Percentiles rank a stretch among this genome's conserved stretches.
Evolutionary conservation across 441 rosid genomes (phyloP).

Genomic region (Erodium moschatum): DNA sequence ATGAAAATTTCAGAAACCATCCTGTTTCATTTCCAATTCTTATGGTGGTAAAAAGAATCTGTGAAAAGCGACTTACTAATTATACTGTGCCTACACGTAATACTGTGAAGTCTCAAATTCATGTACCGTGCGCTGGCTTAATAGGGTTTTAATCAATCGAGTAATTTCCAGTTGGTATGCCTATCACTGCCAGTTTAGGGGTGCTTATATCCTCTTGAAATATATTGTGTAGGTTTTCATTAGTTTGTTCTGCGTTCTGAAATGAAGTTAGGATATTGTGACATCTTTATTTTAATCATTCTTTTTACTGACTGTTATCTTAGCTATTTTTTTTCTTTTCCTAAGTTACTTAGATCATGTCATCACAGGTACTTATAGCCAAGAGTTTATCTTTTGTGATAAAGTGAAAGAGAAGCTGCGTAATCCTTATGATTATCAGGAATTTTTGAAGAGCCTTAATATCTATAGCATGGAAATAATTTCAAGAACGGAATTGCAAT

Average conservation of each 20-base stretch:
- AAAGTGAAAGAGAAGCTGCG: conserved; percentile 71
- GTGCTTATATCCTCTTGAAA: not conserved
- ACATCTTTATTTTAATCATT: not conserved
- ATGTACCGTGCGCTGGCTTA: not conserved
- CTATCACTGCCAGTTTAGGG: conserved; percentile 1
- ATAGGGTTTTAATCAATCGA: not conserved
- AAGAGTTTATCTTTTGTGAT: conserved; percentile 70
- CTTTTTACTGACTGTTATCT: not conserved
- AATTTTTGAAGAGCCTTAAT: conserved; percentile 75
- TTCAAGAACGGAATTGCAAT: conserved; percentile 61
- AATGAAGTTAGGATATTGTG: not conserved
- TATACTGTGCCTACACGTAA: conserved; percentile 13
- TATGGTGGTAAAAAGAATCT: conserved; percentile 57
- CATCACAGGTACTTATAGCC: conserved; percentile 55
- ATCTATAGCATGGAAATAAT: conserved; percentile 77
- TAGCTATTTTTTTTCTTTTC: not conserved
- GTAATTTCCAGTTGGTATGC: not conserved
- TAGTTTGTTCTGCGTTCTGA: not conserved
- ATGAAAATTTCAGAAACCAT: conserved; percentile 42
- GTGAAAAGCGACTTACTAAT: conserved; percentile 38
- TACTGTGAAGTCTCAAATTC: conserved; percentile 2
- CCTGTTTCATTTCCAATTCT: conserved; percentile 36
- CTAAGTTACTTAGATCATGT: conserved; percentile 16
- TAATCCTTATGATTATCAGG: conserved; percentile 71
- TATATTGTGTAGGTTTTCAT: not conserved